phyloP scores from a whole-genome alignment of 495 filamentous ascomycete species.

The Daldinia grandis region DNA sequence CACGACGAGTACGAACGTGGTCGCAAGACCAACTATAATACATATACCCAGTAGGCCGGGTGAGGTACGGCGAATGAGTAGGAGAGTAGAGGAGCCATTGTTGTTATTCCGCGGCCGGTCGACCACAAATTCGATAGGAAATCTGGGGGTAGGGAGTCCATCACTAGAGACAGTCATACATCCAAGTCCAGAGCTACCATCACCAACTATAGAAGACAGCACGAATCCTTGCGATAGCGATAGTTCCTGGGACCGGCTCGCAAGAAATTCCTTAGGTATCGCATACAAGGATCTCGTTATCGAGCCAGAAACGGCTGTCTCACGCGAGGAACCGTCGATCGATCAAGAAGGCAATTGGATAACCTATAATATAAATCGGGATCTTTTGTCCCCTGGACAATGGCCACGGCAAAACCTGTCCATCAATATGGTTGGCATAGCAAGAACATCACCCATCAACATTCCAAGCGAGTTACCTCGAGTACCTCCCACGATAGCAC shows the following conservation, averaged over 20 bases:
- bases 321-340: slow-evolving; percentile 7
- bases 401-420: slow-evolving; percentile 33
- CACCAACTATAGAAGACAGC: slow-evolving; percentile 10
- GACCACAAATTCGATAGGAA: slow-evolving; percentile 34
- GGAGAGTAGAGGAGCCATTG: slow-evolving; percentile 29
- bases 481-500: slow-evolving; percentile 20
- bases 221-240: slow-evolving; percentile 15
- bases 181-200: slow-evolving; percentile 12
- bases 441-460: slow-evolving; percentile 21
- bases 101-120: slow-evolving; percentile 38
- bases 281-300: slow-evolving; percentile 46
- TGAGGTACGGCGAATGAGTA: slow-evolving; percentile 40
- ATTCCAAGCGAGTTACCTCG: slow-evolving; percentile 28
- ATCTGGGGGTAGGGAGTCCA: slow-evolving; percentile 24
- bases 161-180: slow-evolving; percentile 1
- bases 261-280: slow-evolving; percentile 46
- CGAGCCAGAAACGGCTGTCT: slow-evolving; percentile 9
- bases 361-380: slow-evolving; percentile 13
- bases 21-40: slow-evolving; percentile 45
- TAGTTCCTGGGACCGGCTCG: slow-evolving; percentile 33
- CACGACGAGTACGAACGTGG: slow-evolving; percentile 40
- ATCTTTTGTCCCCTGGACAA: slow-evolving; percentile 32
- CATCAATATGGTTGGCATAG: slow-evolving; percentile 33
- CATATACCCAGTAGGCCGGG: slow-evolving; percentile 46
- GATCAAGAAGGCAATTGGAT: slow-evolving; percentile 37